Evolutionary conservation across 2,329 filamentous ascomycete species (phyloP), one percentile per base, ranked within the genome.

Genomic region (Cryphonectria nitschkei): DNA sequence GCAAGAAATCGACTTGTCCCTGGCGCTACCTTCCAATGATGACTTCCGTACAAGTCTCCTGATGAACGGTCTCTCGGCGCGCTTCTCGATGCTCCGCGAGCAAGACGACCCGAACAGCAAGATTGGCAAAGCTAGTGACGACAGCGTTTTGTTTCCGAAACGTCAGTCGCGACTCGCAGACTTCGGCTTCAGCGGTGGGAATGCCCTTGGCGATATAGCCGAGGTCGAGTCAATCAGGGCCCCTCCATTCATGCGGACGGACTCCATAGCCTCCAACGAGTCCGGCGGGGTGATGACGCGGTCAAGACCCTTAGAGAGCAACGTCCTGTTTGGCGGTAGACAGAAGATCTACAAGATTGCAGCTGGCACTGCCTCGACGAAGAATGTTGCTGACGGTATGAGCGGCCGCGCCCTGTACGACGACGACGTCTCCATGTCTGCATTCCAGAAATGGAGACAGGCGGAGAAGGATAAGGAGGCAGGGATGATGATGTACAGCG

Each of bases 71-170:
- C 86, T 99, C 5, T 98, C 95, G 0, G 94, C 95, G 16, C 90
- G 96, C 8, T 99, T 99, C 80, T 98, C 95, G 75, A 98, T 98
- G 95, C 84, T 98, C 43, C 87, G 94, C 76, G 95, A 98, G 80
- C 95, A 98, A 79, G 95, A 98, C 79, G 94, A 98, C 77, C 95
- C 95, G 0, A 91, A 85, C 73, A 95, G 94, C 1, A 92, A 94
- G 79, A 87, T 98, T 43, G 95, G 95, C 70, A 98, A 98, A 81
- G 95, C 95, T 22, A 96, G 93, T 80, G 95, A 98, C 78, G 95
- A 98, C 80, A 98, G 95, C 75, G 95, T 98, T 3, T 82, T 98
- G 29, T 92, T 90, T 74, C 93, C 93, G 3, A 95, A 93, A 77
- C 88, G 94, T 68, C 91, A 92, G 74, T 97, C 95, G 0, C 89